Percentiles rank a stretch among this genome's conserved stretches.
Conservation (phyloP, 2,329 filamentous ascomycete genomes). For the Bipolaris gigantea region DNA sequence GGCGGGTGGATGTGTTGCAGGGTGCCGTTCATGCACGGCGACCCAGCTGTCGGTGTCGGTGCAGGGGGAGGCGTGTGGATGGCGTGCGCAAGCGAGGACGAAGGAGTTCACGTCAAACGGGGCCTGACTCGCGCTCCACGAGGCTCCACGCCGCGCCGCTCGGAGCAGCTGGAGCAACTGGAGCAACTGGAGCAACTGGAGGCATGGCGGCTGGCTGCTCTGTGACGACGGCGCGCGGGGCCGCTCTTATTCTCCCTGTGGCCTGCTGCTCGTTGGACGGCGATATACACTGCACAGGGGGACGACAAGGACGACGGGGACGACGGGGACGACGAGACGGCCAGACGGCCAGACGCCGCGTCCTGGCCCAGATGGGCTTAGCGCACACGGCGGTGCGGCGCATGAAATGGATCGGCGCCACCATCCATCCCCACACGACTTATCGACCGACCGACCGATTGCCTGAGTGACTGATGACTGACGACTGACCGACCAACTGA, state of each 20-base stretch:
- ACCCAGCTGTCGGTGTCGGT: slow-evolving; percentile 11
- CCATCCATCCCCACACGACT: slow-evolving; percentile 11
- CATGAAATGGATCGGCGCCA: slow-evolving; percentile 1
- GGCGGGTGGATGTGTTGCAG: slow-evolving; percentile 19
- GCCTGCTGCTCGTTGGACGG: no score
- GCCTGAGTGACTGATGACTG: neutral
- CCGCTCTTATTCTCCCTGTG: neutral
- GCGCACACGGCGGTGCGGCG: neutral
- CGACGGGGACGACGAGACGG: neutral
- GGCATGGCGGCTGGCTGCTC: slow-evolving; percentile 10
- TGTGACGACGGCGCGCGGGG: slow-evolving; percentile 24
- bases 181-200: no score
- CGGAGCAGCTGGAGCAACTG: slow-evolving; percentile 14
- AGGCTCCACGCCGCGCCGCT: slow-evolving; percentile 2
- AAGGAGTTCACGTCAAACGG: slow-evolving; percentile 27
- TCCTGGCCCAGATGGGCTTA: neutral
- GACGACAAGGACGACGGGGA: neutral
- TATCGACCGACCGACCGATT: slow-evolving; percentile 4
- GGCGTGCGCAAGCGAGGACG: slow-evolving; percentile 26
- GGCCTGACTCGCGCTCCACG: slow-evolving; percentile 10
- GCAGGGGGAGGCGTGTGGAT: slow-evolving; percentile 13
- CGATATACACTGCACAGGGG: neutral
- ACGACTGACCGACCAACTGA: neutral
- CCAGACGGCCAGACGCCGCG: neutral
- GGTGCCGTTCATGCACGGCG: slow-evolving; percentile 24